Percentiles rank a stretch among this genome's conserved stretches.
Evolutionary conservation across 1,284 basidiomycete species (phyloP).

Genomic region (Ceratobasidium sp.): DNA sequence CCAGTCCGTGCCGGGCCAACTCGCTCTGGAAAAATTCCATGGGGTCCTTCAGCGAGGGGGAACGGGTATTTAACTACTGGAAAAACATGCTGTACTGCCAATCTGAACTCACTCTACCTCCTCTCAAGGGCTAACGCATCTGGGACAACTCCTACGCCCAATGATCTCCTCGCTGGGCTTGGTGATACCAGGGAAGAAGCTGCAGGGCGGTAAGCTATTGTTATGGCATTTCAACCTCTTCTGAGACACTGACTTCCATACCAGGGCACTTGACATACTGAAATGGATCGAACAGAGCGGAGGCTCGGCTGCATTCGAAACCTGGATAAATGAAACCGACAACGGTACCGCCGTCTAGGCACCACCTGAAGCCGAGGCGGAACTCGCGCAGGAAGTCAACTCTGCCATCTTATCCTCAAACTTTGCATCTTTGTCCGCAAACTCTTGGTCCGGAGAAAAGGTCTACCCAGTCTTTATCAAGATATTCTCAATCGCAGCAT

Average conservation of each 20-base stretch:
- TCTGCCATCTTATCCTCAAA: not conserved
- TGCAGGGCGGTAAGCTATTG: not conserved
- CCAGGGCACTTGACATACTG: not conserved
- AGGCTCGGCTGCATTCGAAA: not conserved
- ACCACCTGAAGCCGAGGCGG: not conserved
- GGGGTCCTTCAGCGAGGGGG: not conserved
- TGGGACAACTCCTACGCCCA: not conserved
- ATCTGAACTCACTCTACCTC: not conserved
- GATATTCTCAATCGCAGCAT: not conserved
- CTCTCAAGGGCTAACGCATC: not conserved
- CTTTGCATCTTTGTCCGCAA: not conserved
- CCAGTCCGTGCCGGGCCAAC: not conserved
- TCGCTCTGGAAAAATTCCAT: not conserved
- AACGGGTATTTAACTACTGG: not conserved
- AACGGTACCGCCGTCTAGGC: not conserved
- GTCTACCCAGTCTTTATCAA: not conserved
- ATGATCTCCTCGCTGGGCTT: not conserved
- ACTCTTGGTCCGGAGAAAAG: not conserved
- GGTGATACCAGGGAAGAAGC: constrained; percentile 1
- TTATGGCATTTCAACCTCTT: not conserved
- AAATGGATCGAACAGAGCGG: not conserved
- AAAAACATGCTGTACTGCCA: not conserved
- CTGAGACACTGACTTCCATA: not conserved
- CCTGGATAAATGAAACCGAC: not conserved
- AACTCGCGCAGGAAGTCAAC: not conserved